A percentile compares a stretch with the other conserved stretches of the same genome.
phyloP scores from a whole-genome alignment of 495 filamentous ascomycete species.

The Aspergillus egyptiacus region DNA sequence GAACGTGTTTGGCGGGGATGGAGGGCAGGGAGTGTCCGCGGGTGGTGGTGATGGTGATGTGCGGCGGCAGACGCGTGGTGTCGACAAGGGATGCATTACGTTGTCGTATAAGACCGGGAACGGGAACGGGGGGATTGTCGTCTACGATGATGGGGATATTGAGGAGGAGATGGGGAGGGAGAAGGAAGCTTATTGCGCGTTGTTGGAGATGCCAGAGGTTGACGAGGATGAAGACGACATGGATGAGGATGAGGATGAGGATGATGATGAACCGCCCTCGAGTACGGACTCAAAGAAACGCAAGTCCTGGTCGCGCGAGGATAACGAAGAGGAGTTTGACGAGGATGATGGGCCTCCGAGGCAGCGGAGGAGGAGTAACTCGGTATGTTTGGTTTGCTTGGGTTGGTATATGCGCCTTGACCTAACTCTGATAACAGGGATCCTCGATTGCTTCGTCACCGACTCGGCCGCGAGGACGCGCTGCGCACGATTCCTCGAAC shows the following conservation, averaged over 20 bases:
- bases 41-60: constrained; percentile 35
- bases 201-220: constrained; percentile 85
- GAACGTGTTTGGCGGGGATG: constrained; percentile 78
- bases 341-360: constrained; percentile 58
- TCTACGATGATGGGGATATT: constrained; percentile 95
- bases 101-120: constrained; percentile 54
- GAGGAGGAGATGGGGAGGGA: constrained; percentile 75
- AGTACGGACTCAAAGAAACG: constrained; percentile 55
- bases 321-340: constrained; percentile 64
- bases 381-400: constrained; percentile 47
- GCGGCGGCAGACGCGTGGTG: constrained; percentile 43
- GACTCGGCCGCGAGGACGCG: constrained; percentile 31
- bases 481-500: constrained; percentile 36
- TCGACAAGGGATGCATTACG: constrained; percentile 62
- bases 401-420: background rate
- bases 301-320: constrained; percentile 75
- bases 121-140: constrained; percentile 77
- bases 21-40: constrained; percentile 42
- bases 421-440: constrained; percentile 48
- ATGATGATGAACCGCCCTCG: constrained; percentile 29
- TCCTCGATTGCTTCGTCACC: constrained; percentile 48
- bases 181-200: constrained; percentile 70
- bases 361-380: constrained; percentile 80
- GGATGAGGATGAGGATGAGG: constrained; percentile 42
- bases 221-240: constrained; percentile 75